Evolutionary conservation across 2,329 filamentous ascomycete genomes (phyloP).

Genomic region (Fusarium sororula): DNA sequence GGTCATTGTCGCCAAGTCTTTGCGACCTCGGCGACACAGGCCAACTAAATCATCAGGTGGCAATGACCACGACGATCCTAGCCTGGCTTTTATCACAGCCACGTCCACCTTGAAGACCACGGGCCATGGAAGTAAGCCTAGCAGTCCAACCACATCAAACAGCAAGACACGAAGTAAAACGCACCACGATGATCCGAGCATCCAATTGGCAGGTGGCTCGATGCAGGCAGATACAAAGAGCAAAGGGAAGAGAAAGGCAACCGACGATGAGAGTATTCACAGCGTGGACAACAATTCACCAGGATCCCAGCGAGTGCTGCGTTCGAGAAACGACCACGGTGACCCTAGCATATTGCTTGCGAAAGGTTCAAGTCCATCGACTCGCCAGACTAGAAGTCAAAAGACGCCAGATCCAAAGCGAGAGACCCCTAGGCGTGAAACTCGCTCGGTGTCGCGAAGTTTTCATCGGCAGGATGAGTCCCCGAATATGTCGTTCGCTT

Average conservation of each 20-base stretch:
- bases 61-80: constrained; percentile 42
- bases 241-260: constrained; percentile 28
- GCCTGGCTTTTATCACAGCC: constrained; percentile 41
- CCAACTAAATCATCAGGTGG: constrained; percentile 37
- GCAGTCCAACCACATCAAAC: constrained; percentile 29
- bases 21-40: constrained; percentile 44
- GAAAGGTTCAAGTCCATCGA: constrained; percentile 35
- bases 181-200: constrained; percentile 37
- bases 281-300: constrained; percentile 32
- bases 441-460: constrained; percentile 36
- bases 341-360: constrained; percentile 42
- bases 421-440: constrained; percentile 37
- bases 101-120: constrained; percentile 19
- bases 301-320: constrained; percentile 40
- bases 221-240: constrained; percentile 30
- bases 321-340: constrained; percentile 37
- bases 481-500: constrained; percentile 33
- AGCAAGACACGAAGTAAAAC: constrained; percentile 43
- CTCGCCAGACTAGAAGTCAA: constrained; percentile 34
- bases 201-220: constrained; percentile 34
- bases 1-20: constrained; percentile 41
- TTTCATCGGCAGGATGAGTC: constrained; percentile 30
- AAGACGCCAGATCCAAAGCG: constrained; percentile 35
- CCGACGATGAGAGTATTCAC: constrained; percentile 25
- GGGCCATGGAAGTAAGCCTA: constrained; percentile 26